Conservation (phyloP, 768 basidiomycete species). For the Clathrus columnatus region DNA sequence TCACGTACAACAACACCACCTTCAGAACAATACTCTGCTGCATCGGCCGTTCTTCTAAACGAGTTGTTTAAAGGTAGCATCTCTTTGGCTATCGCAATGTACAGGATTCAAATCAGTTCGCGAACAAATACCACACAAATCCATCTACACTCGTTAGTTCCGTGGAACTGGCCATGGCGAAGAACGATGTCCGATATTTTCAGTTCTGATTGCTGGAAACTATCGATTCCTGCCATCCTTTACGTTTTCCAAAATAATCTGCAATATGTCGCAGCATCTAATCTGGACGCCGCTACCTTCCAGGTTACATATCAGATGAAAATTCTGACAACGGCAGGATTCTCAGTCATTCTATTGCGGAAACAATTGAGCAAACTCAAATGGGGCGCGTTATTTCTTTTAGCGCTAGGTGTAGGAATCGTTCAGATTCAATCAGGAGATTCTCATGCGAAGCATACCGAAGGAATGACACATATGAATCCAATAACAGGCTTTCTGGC, state of each 20-base stretch:
- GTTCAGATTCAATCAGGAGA: constrained; percentile 78
- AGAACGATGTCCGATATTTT: constrained; percentile 63
- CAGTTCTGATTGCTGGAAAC: constrained; percentile 91
- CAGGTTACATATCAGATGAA: constrained; percentile 98
- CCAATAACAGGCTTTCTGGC: constrained; percentile 82
- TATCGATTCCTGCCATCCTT: constrained; percentile 93
- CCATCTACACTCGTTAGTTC: constrained; percentile 24
- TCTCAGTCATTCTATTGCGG: constrained; percentile 75
- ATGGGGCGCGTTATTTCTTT: constrained; percentile 78
- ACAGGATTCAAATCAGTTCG: constrained; percentile 28
- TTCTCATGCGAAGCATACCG: constrained; percentile 18
- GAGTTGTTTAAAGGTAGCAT: constrained; percentile 90
- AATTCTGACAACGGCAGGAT: constrained; percentile 87
- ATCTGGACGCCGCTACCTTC: constrained; percentile 92
- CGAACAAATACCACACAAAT: constrained; percentile 21
- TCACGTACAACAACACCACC: constrained; percentile 77
- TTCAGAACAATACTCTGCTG: constrained; percentile 79
- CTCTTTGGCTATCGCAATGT: constrained; percentile 74
- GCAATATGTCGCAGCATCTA: constrained; percentile 90
- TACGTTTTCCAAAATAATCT: constrained; percentile 93
- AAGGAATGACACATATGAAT: constrained; percentile 46
- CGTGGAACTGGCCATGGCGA: constrained; percentile 39
- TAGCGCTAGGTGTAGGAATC: constrained; percentile 83
- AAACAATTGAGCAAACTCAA: constrained; percentile 64
- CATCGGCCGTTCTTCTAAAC: constrained; percentile 87